Evolutionary conservation across 148 eudicot species (phyloP).

Genomic region (Diospyros lotus): DNA sequence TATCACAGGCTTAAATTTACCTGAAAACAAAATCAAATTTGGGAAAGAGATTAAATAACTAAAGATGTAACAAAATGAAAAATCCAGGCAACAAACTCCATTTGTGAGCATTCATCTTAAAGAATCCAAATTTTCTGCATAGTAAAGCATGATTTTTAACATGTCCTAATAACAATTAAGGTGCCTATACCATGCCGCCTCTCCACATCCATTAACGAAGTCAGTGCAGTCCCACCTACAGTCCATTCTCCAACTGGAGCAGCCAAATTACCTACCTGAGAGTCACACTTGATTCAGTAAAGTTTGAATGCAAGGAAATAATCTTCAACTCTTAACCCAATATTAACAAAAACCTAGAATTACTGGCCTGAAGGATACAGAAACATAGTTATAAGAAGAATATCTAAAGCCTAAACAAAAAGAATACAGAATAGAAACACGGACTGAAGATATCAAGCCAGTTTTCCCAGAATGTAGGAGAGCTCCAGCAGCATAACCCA

Average conservation of each 20-base stretch:
- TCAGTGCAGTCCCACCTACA: slow-evolving; percentile 97
- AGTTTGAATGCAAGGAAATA: background rate
- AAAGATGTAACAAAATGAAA: background rate
- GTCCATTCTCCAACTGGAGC: slow-evolving; percentile 99
- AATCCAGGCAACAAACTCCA: background rate
- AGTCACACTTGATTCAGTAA: background rate
- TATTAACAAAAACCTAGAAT: background rate
- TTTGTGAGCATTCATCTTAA: background rate
- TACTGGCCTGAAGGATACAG: background rate
- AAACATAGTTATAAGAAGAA: background rate
- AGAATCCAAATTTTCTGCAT: background rate
- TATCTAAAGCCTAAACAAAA: background rate
- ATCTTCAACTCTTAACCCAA: background rate
- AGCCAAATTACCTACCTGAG: slow-evolving; percentile 86
- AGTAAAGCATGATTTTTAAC: background rate
- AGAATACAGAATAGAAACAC: background rate
- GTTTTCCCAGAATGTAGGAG: slow-evolving; percentile 17
- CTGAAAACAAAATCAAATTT: slow-evolving; percentile 31
- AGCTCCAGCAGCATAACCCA: slow-evolving; percentile 21
- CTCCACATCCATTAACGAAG: slow-evolving; percentile 95
- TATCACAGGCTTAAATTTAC: slow-evolving; percentile 97
- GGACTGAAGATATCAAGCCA: slow-evolving; percentile 16
- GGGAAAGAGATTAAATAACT: no score
- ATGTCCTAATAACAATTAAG: background rate
- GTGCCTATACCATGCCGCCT: slow-evolving; percentile 84